Evolutionary conservation across 305 asterid species (phyloP).

Genomic region (Plantago lanceolata): DNA sequence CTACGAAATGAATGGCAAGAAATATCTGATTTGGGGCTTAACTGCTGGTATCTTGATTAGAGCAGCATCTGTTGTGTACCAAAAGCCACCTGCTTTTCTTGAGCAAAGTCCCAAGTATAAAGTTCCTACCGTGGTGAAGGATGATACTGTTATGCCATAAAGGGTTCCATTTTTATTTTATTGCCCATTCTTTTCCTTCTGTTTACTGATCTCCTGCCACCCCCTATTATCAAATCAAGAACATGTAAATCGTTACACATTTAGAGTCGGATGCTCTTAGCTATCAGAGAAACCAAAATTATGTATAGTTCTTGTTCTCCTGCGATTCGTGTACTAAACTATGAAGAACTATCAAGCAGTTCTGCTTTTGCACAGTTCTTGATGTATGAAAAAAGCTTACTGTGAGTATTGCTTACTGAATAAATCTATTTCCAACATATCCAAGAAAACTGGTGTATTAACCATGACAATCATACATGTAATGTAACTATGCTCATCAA

Average conservation of each 20-base stretch:
- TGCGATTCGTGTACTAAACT: neutral
- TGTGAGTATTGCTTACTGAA: neutral
- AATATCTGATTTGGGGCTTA: constrained; percentile 81
- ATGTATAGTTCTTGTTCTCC: neutral
- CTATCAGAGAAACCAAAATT: neutral
- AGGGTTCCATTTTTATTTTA: neutral
- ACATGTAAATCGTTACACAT: neutral
- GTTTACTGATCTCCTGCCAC: neutral
- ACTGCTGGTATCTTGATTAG: constrained; percentile 86
- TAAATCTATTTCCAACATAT: neutral
- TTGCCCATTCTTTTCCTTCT: neutral
- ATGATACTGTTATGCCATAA: constrained; percentile 53
- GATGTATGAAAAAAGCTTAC: neutral
- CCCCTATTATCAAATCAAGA: constrained; percentile 2
- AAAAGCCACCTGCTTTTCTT: constrained; percentile 69
- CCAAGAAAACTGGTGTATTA: no score
- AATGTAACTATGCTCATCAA: neutral
- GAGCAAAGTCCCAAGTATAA: constrained; percentile 77
- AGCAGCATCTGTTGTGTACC: constrained; percentile 87
- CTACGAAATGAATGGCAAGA: constrained; percentile 46
- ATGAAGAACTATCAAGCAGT: neutral
- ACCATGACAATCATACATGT: no score
- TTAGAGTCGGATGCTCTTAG: neutral
- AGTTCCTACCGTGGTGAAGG: constrained; percentile 42
- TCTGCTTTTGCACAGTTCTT: neutral